Evolutionary conservation across 768 basidiomycete species (phyloP).

Genomic region (Lyophyllum shimeji): DNA sequence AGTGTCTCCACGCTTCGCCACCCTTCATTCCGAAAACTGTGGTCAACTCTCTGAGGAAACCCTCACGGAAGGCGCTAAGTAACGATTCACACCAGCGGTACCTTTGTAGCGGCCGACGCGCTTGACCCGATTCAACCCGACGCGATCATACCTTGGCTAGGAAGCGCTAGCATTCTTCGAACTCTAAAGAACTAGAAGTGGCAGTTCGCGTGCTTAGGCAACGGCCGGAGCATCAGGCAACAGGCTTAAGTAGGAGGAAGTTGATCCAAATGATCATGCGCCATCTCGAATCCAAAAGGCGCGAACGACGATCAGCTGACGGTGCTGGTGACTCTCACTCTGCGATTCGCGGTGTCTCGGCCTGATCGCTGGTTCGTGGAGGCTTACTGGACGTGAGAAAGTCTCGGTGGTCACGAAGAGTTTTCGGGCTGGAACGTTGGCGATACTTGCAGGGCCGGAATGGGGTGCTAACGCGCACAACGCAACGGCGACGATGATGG

Average conservation of each 20-base stretch:
- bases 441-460: background rate
- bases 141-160: background rate
- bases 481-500: background rate
- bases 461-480: background rate
- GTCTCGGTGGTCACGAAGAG: background rate
- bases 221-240: conserved; percentile 16
- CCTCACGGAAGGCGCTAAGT: too few species aligned
- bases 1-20: too few species aligned
- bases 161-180: background rate
- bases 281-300: conserved; percentile 12
- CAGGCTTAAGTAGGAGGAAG: background rate
- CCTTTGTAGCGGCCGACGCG: too few species aligned
- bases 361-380: conserved; percentile 69
- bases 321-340: conserved; percentile 7
- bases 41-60: too few species aligned
- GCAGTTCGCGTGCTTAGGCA: background rate
- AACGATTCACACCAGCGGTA: too few species aligned
- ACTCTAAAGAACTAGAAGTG: background rate
- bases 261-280: conserved; percentile 20
- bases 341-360: conserved; percentile 72
- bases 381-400: conserved; percentile 1
- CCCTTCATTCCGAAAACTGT: too few species aligned
- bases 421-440: background rate
- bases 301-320: conserved; percentile 17
- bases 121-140: background rate